Conservation (phyloP, 371 early-diverging fungal species). For the Parasitella parasitica region DNA sequence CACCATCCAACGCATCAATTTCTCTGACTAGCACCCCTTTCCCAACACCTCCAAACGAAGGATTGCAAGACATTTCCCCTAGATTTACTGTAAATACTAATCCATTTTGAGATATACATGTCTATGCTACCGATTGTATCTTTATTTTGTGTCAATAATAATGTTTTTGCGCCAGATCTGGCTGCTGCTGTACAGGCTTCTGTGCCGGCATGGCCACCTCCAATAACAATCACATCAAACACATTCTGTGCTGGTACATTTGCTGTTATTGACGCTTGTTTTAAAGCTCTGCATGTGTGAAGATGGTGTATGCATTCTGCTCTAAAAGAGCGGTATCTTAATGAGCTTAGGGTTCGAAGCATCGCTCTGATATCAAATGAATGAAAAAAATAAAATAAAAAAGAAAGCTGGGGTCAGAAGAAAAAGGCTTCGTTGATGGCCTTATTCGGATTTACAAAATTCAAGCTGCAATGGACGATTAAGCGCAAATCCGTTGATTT, state of each 20-base stretch:
- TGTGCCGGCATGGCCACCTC: constrained; percentile 89
- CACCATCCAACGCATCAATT: constrained; percentile 85
- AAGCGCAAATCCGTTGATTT: too few relatives aligned
- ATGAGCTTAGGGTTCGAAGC: neutral
- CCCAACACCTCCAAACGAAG: constrained; percentile 87
- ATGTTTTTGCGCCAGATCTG: constrained; percentile 72
- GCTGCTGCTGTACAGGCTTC: constrained; percentile 88
- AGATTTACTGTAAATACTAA: neutral
- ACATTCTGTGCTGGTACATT: constrained; percentile 12
- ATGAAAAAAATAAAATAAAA: neutral
- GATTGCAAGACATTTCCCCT: constrained; percentile 91
- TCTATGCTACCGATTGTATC: constrained; percentile 66
- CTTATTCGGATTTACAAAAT: too few relatives aligned
- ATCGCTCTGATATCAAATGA: neutral
- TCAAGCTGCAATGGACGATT: too few relatives aligned
- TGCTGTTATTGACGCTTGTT: constrained; percentile 6
- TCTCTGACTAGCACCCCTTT: constrained; percentile 83
- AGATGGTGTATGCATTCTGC: neutral
- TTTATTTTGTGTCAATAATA: constrained; percentile 76
- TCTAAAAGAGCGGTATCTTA: neutral
- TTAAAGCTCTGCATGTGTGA: neutral
- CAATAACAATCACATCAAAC: constrained; percentile 78
- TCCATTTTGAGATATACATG: too few relatives aligned
- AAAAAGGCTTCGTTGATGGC: too few relatives aligned
- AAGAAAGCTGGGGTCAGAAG: neutral